Base-by-base conservation (phyloP, 1,284 basidiomycete species). In the Thecaphora thlaspeos region DNA sequence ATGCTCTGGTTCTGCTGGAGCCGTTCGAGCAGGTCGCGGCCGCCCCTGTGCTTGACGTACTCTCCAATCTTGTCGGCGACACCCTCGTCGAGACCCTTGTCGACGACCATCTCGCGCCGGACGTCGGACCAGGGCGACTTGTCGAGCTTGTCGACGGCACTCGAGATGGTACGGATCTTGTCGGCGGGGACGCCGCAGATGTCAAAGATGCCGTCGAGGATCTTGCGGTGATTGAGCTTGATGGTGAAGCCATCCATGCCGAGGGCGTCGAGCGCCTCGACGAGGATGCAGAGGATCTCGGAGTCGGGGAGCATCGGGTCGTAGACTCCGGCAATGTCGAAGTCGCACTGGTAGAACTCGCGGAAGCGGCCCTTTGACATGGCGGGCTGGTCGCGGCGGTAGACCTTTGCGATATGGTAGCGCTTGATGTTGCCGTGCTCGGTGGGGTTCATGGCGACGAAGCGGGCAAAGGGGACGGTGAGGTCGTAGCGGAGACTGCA, bases 331-430 rank as follows among this genome's bases (percentile, higher is more conserved):
- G 90, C 86, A 61, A 98, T 93, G 80, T 98, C 95, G 73, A 97
- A 90, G 79, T 98, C 94, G 64, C 94, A 96, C 81, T 99, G 94
- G 77, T 91, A 93, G 78, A 98, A 98, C 81, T 99, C 94, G 61
- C 94, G 85, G 91, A 98, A 96, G 36, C 94, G 84, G 4, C 94
- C 94, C 81, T 99, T 98, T 48, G 87, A 88, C 89, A 98, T 93
- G 55, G 94, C 93, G 1, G 95, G 94, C 74, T 89, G 93, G 80
- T 99, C 94, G 75, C 95, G 82, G 61, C 95, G 83, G 80, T 98
- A 98, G 22, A 98, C 94, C 80, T 98, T 99, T 26, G 92, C 93
- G 49, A 98, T 88, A 80, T 98, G 94, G 86, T 93, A 98, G 32
- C 96, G 80, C 81, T 97, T 97, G 78, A 85, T 84, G 56, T 61